phyloP scores from a whole-genome alignment of 2,329 filamentous ascomycete species.

The Lachnum nothofagi region DNA sequence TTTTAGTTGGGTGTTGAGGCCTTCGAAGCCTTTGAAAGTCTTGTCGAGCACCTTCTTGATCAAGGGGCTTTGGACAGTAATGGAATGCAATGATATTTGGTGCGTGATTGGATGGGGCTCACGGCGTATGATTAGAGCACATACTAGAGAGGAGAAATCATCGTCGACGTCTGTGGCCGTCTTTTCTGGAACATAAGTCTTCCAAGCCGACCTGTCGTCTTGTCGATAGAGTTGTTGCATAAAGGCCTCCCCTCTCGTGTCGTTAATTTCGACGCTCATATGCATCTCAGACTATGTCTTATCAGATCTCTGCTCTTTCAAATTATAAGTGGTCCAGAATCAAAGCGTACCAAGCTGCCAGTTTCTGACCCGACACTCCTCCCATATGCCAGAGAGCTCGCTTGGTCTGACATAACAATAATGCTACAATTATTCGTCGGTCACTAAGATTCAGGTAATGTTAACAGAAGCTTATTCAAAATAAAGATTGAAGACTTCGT shows the following conservation, averaged over 20 bases:
- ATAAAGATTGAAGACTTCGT: too few species aligned
- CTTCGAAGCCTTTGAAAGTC: conserved; percentile 32
- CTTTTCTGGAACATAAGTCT: conserved; percentile 14
- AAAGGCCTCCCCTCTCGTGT: conserved; percentile 15
- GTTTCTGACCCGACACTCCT: too few species aligned
- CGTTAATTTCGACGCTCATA: conserved; percentile 15
- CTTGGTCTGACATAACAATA: too few species aligned
- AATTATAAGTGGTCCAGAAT: too few species aligned
- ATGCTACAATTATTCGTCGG: too few species aligned
- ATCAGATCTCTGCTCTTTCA: too few species aligned
- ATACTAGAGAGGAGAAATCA: conserved; percentile 13
- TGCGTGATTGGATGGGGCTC: conserved; percentile 21
- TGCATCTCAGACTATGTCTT: too few species aligned
- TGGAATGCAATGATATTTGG: conserved; percentile 26
- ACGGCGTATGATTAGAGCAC: conserved; percentile 25
- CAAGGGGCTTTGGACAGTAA: conserved; percentile 34
- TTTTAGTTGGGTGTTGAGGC: conserved; percentile 32
- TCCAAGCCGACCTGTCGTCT: conserved; percentile 17
- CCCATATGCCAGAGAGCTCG: too few species aligned
- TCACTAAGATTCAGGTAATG: too few species aligned
- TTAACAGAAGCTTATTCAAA: too few species aligned
- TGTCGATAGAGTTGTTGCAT: conserved; percentile 19
- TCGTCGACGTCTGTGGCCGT: conserved; percentile 12
- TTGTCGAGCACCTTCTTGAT: conserved; percentile 31
- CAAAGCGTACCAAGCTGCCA: too few species aligned